Evolutionary conservation across 352 stramenopile species (phyloP), one percentile per base, ranked within the genome.

Genomic region (Globisporangium abappressorium): DNA sequence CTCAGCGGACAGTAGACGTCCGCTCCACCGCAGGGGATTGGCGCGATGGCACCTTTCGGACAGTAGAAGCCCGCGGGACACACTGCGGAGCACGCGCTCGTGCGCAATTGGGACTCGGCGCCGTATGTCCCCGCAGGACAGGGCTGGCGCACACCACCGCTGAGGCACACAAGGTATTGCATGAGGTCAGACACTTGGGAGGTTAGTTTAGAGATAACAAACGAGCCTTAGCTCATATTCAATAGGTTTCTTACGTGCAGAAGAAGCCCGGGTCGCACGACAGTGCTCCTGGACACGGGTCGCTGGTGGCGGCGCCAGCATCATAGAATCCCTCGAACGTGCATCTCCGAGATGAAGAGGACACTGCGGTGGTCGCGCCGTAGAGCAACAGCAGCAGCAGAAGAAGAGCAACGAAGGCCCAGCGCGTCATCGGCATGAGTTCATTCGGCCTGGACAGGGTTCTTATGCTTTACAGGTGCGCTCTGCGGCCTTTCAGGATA

Each of bases 31-130:
- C 85, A 95, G 30, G 76, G 65, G 7, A 85, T 28, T 1, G 82
- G 81, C 0, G 41, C 57, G 7, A 70, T 59, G 0, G 74, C 82
- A 33, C 73, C 83, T 64, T 65, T 41, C 2, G 81, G 79, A 55
- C 88, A 96, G 46, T 75, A 93, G 63, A 78, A 90, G 0, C 86
- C 88, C 24, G 79, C 73, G 14, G 83, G 81, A 66, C 86, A 96
- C 5, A 68, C 61, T 1, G 74, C 88, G 0, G 81, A 86, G 62
- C 88, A 96, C 7, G 70, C 43, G 18, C 71, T 51, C 0, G 73
- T 77, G 0, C 71, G 71, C 1, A 96, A 74, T 22, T 69, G 68
- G 11, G 62, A 33, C 30, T 76, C 71, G 33, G 70, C 70, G 38
- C 89, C 92, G 62, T 87, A 97, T 11, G 76, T 80, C 0, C 88